phyloP scores from a whole-genome alignment of 73 alveolate species.

The Symbiodinium natans region DNA sequence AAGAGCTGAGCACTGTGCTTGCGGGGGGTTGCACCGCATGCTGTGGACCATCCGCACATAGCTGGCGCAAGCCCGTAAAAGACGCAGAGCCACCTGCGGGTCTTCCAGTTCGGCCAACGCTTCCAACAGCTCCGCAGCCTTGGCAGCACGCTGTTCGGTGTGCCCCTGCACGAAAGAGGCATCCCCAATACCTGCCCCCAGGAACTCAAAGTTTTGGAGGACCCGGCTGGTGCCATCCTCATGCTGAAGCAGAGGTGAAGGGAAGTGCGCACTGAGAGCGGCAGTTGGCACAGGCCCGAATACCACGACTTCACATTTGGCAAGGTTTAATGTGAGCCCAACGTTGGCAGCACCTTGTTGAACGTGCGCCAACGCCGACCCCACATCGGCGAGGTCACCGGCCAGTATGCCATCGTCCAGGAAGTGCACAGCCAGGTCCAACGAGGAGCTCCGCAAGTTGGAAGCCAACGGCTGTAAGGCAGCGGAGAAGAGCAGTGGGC shows the following conservation, averaged over 20 bases:
- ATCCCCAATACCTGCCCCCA: not conserved
- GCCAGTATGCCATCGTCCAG: not conserved
- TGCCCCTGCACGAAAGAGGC: not conserved
- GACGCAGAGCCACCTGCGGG: no score
- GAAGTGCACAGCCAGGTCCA: conserved; percentile 1
- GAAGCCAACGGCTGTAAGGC: not conserved
- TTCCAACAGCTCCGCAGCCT: no score
- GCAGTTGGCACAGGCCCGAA: not conserved
- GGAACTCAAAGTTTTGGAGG: not conserved
- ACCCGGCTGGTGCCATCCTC: not conserved
- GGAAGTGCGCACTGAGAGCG: not conserved
- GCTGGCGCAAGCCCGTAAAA: no score
- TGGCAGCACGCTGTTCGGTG: not conserved
- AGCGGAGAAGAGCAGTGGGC: conserved; percentile 15
- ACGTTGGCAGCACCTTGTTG: not conserved
- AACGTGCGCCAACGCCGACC: not conserved
- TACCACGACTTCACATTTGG: not conserved
- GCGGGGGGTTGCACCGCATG: no score
- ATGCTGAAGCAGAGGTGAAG: not conserved
- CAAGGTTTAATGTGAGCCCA: no score
- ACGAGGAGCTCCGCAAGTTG: not conserved
- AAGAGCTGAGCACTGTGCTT: no score
- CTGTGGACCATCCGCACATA: no score
- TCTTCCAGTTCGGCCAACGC: no score
- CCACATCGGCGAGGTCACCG: not conserved